phyloP scores from a whole-genome alignment of 1,284 basidiomycete species.

The Melanopsichium pennsylvanicum region DNA sequence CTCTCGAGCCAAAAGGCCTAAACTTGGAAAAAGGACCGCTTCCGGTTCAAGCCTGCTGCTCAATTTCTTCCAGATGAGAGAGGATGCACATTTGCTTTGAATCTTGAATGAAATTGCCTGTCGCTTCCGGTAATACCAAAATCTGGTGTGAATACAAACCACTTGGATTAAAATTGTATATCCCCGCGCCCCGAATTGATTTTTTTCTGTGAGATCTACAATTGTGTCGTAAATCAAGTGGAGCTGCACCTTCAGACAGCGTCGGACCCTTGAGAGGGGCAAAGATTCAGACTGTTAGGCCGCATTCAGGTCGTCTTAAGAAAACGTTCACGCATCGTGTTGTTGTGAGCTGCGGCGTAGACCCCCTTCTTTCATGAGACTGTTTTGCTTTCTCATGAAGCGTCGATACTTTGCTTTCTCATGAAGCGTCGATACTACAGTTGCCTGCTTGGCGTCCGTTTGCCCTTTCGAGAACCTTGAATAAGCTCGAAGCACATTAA shows the following conservation, averaged over 20 bases:
- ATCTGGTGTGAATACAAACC: not conserved
- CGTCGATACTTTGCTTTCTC: too few relatives aligned
- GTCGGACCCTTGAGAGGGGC: not conserved
- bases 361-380: slow-evolving; percentile 2
- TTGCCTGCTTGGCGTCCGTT: too few relatives aligned
- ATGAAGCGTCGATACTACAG: too few relatives aligned
- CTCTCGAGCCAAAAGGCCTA: slow-evolving; percentile 3
- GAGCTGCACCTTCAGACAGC: not conserved
- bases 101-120: not conserved
- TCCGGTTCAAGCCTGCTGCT: slow-evolving; percentile 7
- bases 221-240: too few relatives aligned
- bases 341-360: slow-evolving; percentile 20
- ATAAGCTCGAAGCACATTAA: too few relatives aligned
- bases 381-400: too few relatives aligned
- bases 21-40: slow-evolving; percentile 3
- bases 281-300: slow-evolving; percentile 1
- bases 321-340: too few relatives aligned
- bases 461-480: too few relatives aligned
- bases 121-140: not conserved
- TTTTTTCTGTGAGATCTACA: too few relatives aligned
- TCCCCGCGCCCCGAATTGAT: too few relatives aligned
- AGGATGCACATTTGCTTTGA: not conserved
- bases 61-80: slow-evolving; percentile 14
- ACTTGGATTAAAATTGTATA: not conserved
- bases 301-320: too few relatives aligned